Evolutionary conservation across 805 yeast species (phyloP).

Genomic region (Kuraishia floccosa): DNA sequence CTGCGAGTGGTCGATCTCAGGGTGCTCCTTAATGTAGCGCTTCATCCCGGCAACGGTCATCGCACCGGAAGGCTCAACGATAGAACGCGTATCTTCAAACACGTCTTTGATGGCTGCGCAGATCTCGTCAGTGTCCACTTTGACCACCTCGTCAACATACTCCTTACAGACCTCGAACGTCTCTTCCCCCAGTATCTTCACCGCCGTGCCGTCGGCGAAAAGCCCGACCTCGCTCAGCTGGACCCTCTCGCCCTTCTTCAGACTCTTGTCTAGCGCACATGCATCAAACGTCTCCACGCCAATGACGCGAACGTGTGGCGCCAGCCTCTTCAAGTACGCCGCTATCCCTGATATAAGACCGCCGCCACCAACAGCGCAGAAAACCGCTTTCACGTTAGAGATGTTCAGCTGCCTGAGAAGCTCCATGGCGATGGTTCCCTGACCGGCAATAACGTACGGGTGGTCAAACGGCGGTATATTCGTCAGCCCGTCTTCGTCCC

Average conservation of each 20-base stretch:
- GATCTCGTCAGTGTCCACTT: constrained; percentile 84
- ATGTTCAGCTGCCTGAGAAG: constrained; percentile 76
- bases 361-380: constrained; percentile 95
- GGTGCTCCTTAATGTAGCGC: constrained; percentile 58
- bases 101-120: constrained; percentile 95
- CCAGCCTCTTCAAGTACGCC: constrained; percentile 82
- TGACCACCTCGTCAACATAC: constrained; percentile 77
- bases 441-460: constrained; percentile 97
- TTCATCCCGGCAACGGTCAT: constrained; percentile 91
- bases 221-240: constrained; percentile 71
- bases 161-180: constrained; percentile 73
- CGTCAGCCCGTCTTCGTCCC: constrained; percentile 61
- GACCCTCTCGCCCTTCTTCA: constrained; percentile 42
- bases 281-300: constrained; percentile 97
- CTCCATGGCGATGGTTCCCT: constrained; percentile 95
- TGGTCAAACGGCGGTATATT: constrained; percentile 98
- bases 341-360: constrained; percentile 90
- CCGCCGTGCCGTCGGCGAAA: constrained; percentile 99
- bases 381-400: constrained; percentile 72
- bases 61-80: constrained; percentile 97
- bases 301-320: constrained; percentile 93
- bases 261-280: constrained; percentile 75
- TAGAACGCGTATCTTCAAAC: constrained; percentile 88
- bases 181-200: constrained; percentile 79
- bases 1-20: constrained; percentile 58